These are phyloP conservation scores for Cryptosporidium parvum DNA, from an alignment of 169 alveolate species.

Conservation along the genomic window DNA sequence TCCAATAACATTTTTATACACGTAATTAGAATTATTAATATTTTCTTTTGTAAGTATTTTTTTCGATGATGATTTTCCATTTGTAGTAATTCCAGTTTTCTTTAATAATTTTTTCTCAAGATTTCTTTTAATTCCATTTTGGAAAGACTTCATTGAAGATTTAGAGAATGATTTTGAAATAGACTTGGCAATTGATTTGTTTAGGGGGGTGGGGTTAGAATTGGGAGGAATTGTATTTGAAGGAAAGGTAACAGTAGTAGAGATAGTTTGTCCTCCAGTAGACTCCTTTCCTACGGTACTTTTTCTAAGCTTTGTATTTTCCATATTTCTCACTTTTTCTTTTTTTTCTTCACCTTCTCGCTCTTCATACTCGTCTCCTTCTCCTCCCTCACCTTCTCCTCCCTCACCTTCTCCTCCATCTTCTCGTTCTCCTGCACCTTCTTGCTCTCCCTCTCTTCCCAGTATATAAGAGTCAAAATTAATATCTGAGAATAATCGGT, in stretches of 20 bases:
- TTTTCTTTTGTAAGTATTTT: neutral
- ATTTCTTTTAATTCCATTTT: conserved; percentile 39
- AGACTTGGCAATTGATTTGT: conserved; percentile 10
- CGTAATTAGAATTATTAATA: neutral
- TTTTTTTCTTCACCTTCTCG: no score
- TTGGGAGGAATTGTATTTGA: no score
- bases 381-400: no score
- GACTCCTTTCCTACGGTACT: no score
- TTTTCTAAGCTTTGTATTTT: no score
- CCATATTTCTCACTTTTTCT: no score
- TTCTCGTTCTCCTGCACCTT: neutral
- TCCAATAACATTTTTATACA: conserved; percentile 24
- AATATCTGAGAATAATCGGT: conserved; percentile 22
- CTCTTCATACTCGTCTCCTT: no score
- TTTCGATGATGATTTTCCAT: neutral
- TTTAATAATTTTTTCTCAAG: conserved; percentile 15
- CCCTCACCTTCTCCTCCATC: no score
- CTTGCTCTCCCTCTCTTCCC: neutral
- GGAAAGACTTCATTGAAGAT: conserved; percentile 41
- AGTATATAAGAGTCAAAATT: neutral
- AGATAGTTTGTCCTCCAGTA: neutral
- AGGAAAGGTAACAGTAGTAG: no score
- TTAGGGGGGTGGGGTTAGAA: neutral
- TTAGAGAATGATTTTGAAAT: conserved; percentile 49
- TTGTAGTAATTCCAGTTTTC: neutral